These are phyloP conservation scores for Candida argentea DNA, from an alignment of 805 yeast species.

Conservation along the genomic window DNA sequence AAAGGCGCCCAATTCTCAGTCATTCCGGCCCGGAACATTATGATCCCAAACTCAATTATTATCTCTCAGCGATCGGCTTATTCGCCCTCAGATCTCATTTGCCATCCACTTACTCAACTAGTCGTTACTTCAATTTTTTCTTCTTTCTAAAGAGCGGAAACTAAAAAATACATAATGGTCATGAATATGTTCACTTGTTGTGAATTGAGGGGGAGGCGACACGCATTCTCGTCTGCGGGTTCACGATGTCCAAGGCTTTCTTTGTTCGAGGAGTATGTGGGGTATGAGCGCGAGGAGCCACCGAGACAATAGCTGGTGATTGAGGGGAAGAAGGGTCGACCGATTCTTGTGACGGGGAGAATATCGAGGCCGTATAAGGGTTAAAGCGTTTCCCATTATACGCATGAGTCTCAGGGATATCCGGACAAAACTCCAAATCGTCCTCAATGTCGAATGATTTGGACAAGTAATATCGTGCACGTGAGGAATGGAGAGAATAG, in stretches of 20 bases:
- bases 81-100: too few species aligned
- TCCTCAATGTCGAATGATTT: conserved; percentile 56
- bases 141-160: too few species aligned
- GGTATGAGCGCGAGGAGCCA: conserved; percentile 10
- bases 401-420: conserved; percentile 28
- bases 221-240: conserved; percentile 51
- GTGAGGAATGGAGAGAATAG: conserved; percentile 34
- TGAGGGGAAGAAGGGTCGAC: conserved; percentile 11
- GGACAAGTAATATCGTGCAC: conserved; percentile 47
- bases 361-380: conserved; percentile 57
- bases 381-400: conserved; percentile 41
- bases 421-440: conserved; percentile 58
- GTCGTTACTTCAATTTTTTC: too few species aligned
- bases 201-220: conserved; percentile 38
- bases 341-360: conserved; percentile 41
- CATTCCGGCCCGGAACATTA: too few species aligned
- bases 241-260: conserved; percentile 52
- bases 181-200: conserved; percentile 3
- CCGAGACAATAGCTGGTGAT: conserved; percentile 6
- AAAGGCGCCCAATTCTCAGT: too few species aligned
- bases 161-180: too few species aligned
- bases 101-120: too few species aligned
- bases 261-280: conserved; percentile 50
- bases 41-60: too few species aligned
- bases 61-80: too few species aligned